Base-by-base conservation (phyloP, 2,329 filamentous ascomycete genomes). In the Onygena corvina region DNA sequence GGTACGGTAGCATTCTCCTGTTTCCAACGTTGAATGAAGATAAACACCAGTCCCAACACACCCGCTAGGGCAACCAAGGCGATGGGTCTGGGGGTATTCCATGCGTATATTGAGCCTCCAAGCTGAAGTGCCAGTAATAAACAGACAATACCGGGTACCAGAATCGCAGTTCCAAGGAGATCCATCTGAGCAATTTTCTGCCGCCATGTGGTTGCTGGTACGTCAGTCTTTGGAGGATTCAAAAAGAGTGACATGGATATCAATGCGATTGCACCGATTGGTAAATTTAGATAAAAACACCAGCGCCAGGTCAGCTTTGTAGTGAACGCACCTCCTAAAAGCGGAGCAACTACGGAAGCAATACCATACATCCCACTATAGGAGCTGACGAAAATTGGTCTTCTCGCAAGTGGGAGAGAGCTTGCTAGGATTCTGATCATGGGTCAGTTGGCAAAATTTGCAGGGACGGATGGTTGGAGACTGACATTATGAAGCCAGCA, bases 61-160 rank as follows among this genome's bases (percentile, higher is more conserved):
- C 49, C 50, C 14, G 54, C 50, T 14, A 53, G 48, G 12, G 58
- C 55, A 6, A 61, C 46, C 8, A 54, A 53, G 4, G 54, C 56
- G 38, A 61, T 55, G 7, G 59, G 46, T 7, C 49, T 34, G 34
- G 50, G 46, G 31, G 53, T 52, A 34, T 45, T 57, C 59, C 58
- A 60, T n/a, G 46, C 21, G 36, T 59, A 56, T 14, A 51, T 50
- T 4, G 49, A 29, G 4, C 58, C 59, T 40, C 59, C 59, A 54
- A 58, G 60, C 48, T 61, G 57, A 9, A 61, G 50, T 7, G 59
- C 59, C 8, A 61, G 54, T 14, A 57, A 52, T 7, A 59, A 54
- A 47, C 54, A 58, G 7, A 60, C 48, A 27, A 60, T 45, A 11
- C 55, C 54, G 6, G 50, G 51, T 4, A 83, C 62, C 53, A 83